These are phyloP conservation scores for Coemansia sp. DNA, from an alignment of 192 early-diverging fungal species.

Conservation along the genomic window DNA sequence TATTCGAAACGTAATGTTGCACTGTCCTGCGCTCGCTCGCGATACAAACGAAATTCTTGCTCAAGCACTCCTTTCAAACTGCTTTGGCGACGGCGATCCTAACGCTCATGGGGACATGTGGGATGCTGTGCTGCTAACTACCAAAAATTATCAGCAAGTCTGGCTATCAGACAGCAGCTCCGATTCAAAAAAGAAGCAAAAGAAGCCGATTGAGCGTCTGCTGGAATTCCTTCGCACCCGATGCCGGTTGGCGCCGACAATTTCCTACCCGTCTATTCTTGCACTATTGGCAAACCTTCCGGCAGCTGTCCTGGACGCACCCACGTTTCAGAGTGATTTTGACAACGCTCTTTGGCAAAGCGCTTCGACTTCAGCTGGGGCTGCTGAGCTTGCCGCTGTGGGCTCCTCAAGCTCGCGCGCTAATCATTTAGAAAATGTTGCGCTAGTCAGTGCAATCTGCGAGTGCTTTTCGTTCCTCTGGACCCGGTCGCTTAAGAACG, in stretches of 20 bases:
- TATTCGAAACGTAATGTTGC: conserved; percentile 26
- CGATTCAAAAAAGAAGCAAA: not conserved
- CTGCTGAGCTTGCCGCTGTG: not conserved
- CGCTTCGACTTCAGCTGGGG: not conserved
- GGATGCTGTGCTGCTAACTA: conserved; percentile 80
- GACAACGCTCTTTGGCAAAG: conserved; percentile 44
- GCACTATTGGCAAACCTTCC: conserved; percentile 69
- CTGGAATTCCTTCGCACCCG: conserved; percentile 67
- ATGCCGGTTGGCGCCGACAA: conserved; percentile 60
- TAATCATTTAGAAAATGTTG: conserved; percentile 24
- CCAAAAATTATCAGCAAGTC: conserved; percentile 63
- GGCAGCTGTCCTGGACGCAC: conserved; percentile 16
- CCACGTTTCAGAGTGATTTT: conserved; percentile 30
- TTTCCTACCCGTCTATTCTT: conserved; percentile 76
- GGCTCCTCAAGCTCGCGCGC: conserved; percentile 9
- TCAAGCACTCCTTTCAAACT: conserved; percentile 58
- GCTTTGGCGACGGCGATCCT: conserved; percentile 73
- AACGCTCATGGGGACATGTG: conserved; percentile 77
- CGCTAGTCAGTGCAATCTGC: conserved; percentile 35
- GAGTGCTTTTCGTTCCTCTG: conserved; percentile 51
- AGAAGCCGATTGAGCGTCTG: conserved; percentile 56
- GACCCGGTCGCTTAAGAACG: conserved; percentile 27
- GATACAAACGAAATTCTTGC: conserved; percentile 51
- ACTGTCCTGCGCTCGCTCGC: conserved; percentile 46
- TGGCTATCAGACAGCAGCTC: conserved; percentile 43